These are phyloP conservation scores for Dactylellina drechsleri DNA, from an alignment of 2,329 filamentous ascomycete species.

Conservation along the genomic window DNA sequence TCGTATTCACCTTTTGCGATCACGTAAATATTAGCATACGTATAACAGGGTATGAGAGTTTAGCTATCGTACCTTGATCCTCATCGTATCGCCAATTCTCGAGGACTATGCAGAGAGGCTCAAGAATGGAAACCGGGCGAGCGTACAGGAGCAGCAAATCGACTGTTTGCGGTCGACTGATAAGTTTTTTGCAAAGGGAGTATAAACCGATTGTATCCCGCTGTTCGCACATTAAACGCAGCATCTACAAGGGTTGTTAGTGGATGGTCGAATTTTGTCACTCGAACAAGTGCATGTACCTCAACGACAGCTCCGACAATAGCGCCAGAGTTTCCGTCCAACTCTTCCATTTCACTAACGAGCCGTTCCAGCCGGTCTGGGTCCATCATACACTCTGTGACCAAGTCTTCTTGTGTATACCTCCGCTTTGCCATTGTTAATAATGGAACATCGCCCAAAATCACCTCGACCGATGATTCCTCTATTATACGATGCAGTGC, in stretches of 20 bases:
- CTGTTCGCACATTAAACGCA: constrained; percentile 74
- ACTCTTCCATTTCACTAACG: constrained; percentile 71
- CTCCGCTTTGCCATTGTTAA: constrained; percentile 77
- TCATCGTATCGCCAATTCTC: constrained; percentile 85
- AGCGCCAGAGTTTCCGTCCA: constrained; percentile 73
- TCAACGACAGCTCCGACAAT: constrained; percentile 58
- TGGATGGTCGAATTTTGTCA: background rate
- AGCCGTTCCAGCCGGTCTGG: constrained; percentile 78
- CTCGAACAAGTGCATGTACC: constrained; percentile 11
- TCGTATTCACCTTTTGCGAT: constrained; percentile 74
- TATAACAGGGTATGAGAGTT: background rate
- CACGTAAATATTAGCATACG: constrained; percentile 25
- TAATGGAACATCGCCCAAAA: constrained; percentile 86
- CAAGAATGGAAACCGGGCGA: constrained; percentile 74
- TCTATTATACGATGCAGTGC: constrained; percentile 86
- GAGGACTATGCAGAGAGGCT: constrained; percentile 77
- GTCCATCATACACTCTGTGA: constrained; percentile 80
- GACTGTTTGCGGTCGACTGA: constrained; percentile 75
- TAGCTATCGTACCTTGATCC: constrained; percentile 68
- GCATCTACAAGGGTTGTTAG: constrained; percentile 66
- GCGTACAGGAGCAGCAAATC: constrained; percentile 82
- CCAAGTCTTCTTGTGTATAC: constrained; percentile 79
- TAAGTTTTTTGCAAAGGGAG: constrained; percentile 76
- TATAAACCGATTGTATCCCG: constrained; percentile 86
- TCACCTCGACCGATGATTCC: constrained; percentile 77